Percentiles rank a stretch among this genome's conserved stretches.
Evolutionary conservation across 129 eudicot species (phyloP).

Genomic region (Escallonia herrerae): DNA sequence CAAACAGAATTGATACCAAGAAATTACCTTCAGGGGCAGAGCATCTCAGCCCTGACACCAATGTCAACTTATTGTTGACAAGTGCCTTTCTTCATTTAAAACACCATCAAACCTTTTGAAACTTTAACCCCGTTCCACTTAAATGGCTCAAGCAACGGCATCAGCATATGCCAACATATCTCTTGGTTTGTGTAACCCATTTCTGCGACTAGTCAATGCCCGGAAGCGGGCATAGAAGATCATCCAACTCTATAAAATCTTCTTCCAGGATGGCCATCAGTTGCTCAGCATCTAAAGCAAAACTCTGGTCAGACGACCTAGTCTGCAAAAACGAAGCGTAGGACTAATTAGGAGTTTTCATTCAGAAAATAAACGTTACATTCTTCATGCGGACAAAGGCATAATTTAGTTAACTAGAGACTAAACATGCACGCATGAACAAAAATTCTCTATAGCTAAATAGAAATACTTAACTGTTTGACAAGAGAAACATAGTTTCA

Average conservation of each 20-base stretch:
- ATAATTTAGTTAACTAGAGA: too few species aligned
- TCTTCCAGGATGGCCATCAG: slow-evolving; percentile 32
- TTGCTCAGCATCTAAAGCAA: slow-evolving; percentile 8
- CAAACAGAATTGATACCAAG: neutral
- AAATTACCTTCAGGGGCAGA: slow-evolving; percentile 23
- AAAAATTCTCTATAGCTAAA: too few species aligned
- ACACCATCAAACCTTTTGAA: slow-evolving; percentile 14
- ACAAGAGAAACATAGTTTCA: too few species aligned
- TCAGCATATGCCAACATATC: slow-evolving; percentile 8
- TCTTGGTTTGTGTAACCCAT: slow-evolving; percentile 2
- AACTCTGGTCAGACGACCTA: slow-evolving; percentile 3
- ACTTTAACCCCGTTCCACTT: slow-evolving; percentile 9
- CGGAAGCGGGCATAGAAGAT: slow-evolving; percentile 41
- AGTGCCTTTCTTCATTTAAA: neutral
- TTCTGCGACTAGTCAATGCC: slow-evolving; percentile 19
- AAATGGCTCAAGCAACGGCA: slow-evolving; percentile 16
- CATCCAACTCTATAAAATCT: slow-evolving; percentile 52
- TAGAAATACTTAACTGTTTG: too few species aligned
- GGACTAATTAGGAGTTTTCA: too few species aligned
- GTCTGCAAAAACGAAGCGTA: slow-evolving; percentile 9
- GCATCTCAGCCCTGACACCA: slow-evolving; percentile 12
- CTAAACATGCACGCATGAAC: too few species aligned
- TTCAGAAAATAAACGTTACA: too few species aligned
- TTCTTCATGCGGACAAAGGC: too few species aligned
- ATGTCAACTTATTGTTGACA: slow-evolving; percentile 22